Percentiles rank a stretch among this genome's conserved stretches.
Evolutionary conservation across 805 yeast species (phyloP).

Genomic region (Candida insectorum): DNA sequence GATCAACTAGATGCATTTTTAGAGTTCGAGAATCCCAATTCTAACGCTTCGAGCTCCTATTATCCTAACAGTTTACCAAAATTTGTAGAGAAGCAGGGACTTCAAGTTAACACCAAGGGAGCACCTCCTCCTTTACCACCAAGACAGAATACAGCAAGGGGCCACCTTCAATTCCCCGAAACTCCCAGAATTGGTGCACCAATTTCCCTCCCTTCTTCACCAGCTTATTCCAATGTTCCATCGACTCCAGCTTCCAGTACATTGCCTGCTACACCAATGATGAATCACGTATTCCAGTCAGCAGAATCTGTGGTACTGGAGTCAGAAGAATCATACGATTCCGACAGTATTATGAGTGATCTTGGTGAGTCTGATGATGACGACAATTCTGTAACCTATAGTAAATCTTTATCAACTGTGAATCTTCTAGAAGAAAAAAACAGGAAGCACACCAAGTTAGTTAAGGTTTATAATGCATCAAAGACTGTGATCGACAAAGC

Average conservation of each 20-base stretch:
- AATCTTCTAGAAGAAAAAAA: conserved; percentile 9
- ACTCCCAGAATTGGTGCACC: conserved; percentile 10
- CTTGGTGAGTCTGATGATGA: conserved; percentile 9
- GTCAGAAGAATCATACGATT: conserved; percentile 1
- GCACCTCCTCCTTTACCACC: conserved; percentile 33
- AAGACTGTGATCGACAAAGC: conserved; percentile 32
- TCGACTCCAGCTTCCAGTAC: too few relatives aligned
- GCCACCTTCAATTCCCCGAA: conserved; percentile 3
- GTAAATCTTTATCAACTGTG: conserved; percentile 16
- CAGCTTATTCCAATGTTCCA: conserved; percentile 1
- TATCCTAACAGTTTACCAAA: conserved; percentile 19
- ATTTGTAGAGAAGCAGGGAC: conserved; percentile 12
- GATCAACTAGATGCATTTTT: conserved; percentile 30
- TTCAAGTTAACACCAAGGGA: conserved; percentile 1
- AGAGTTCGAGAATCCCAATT: conserved; percentile 23
- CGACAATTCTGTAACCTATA: conserved; percentile 3
- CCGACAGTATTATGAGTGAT: conserved; percentile 4
- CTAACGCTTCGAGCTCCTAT: conserved; percentile 25
- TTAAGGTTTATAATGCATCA: conserved; percentile 26
- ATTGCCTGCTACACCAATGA: conserved; percentile 9
- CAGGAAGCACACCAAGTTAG: conserved; percentile 15
- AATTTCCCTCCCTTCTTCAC: conserved; percentile 10
- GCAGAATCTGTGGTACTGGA: conserved; percentile 1
- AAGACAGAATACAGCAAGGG: conserved; percentile 20
- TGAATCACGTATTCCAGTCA: too few relatives aligned